Evolutionary conservation across 768 basidiomycete species (phyloP).

Genomic region (Leucogyrophana mollusca): DNA sequence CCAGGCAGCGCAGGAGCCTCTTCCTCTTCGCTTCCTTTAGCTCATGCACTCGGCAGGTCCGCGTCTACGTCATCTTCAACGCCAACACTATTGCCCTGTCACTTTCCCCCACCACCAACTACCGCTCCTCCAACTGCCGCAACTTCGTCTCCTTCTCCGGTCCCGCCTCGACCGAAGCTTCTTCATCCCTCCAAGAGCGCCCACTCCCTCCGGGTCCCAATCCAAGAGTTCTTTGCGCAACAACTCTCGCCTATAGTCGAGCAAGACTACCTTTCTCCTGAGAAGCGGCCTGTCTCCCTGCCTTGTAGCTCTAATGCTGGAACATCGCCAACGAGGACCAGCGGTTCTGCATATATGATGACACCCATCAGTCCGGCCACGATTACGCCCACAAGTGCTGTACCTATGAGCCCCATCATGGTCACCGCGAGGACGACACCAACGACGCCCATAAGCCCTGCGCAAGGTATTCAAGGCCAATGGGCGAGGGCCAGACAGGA

Average conservation of each 20-base stretch:
- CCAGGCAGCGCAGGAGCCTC: conserved; percentile 13
- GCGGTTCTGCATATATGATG: conserved; percentile 31
- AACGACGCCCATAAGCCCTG: conserved; percentile 28
- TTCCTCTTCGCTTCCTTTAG: background rate
- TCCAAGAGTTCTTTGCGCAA: conserved; percentile 24
- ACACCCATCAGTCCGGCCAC: conserved; percentile 30
- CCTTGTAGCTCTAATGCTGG: conserved; percentile 24
- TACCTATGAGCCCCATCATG: conserved; percentile 14
- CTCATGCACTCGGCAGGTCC: background rate
- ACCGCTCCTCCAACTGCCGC: conserved; percentile 22
- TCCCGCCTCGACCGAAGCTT: conserved; percentile 29
- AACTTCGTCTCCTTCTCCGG: conserved; percentile 21
- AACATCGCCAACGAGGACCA: conserved; percentile 22
- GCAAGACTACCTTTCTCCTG: conserved; percentile 60
- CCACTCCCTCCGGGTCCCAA: conserved; percentile 41
- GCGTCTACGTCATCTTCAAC: conserved; percentile 4
- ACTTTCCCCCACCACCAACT: conserved; percentile 33
- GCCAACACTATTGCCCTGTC: conserved; percentile 9
- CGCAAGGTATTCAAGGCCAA: conserved; percentile 16
- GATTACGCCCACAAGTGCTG: conserved; percentile 25
- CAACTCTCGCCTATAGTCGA: conserved; percentile 69
- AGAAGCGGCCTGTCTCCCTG: conserved; percentile 35
- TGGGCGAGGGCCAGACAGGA: conserved; percentile 27
- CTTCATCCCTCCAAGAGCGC: conserved; percentile 34
- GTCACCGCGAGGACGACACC: conserved; percentile 15